Evolutionary conservation across 768 basidiomycete genomes (phyloP), one percentile per base, ranked within the genome.

Genomic region (Termitomyces sp.): DNA sequence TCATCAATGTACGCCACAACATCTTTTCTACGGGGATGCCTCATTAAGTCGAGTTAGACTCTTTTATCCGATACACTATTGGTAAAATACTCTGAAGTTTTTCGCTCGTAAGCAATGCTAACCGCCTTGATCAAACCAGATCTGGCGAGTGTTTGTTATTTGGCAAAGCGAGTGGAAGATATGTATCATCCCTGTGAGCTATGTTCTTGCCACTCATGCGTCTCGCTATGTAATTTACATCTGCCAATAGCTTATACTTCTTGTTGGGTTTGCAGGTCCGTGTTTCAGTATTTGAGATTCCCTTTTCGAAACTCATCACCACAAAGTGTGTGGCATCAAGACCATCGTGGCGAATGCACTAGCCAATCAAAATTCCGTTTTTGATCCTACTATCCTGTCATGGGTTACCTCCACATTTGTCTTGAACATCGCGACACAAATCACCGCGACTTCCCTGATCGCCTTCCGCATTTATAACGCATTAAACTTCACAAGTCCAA

Each of bases 401-500:
- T 68, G 67, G 67, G 54, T 66, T 11, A 67, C 67, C 3, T 62
- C 67, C 19, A 65, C 65, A 4, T 68, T 68, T 53, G 64, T 63
- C 21, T 60, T 68, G 40, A 68, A 66, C 53, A 68, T 68, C 49
- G 61, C 60, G 17, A 67, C 67, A 1, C 67, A 68, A 55, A 55
- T 66, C 23, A 62, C 63, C 21, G 62, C 67, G 12, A 67, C 67
- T 21, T 31, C 40, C 10, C 57, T 68, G 17, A 66, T 68, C 46
- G 67, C 64, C 0, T 53, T 53, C 10, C 58, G 65, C 11, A 68
- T 68, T 28, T 67, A 67, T 42, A 56, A 55, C 1, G 67, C 64
- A 1, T 61, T 65, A 1, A 52, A 49, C 8, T 60, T 64, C 3
- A 58, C 53, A 11, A 35, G 53, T 12, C 53, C 54, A 3, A 43